Evolutionary conservation across 345 rosid genomes (phyloP), one percentile per base, ranked within the genome.

Genomic region (Diplotaxis tenuifolia): DNA sequence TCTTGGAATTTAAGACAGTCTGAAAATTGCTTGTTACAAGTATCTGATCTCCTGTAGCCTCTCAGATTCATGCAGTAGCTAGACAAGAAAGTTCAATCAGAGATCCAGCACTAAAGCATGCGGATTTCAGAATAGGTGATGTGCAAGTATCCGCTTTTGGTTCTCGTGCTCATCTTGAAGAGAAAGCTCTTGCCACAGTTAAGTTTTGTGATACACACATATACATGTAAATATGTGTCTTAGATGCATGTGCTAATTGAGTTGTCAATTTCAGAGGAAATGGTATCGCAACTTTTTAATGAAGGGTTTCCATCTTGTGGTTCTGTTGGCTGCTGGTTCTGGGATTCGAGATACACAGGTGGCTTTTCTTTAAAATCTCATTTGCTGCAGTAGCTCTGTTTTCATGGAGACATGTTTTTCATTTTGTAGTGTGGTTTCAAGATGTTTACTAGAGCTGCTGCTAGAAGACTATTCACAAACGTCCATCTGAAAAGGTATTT

Each of bases 371-470:
- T n/a, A n/a, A n/a, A n/a, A 42, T 67, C 16, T 52, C 14, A 28
- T 36, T 50, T 50, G 16, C 18, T 65, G 15, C 9, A 27, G 12
- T 52, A 18, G 16, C 62, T 55, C 31, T 28, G 29, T 22, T 54
- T 14, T 54, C 15, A 50, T 23, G 4, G 15, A 22, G 67, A 45
- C 65, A 22, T 55, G 7, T 55, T 50, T 11, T 4, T 62, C 2
- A 58, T 11, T 69, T 20, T 65, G 61, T 89, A 95, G 99, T 95
- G 99, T 84, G 99, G 99, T 62, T 95, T 95, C 79, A 95, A 95
- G 87, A 95, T 95, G 99, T 95, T 95, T 82, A 89, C 97, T 0
- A 85, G 99, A 83, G 90, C 96, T 77, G 97, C 99, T n/a, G 98
- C 96, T 12, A 85, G 92, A 78, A 92, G 82, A 82, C 96, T 95